Conservation (phyloP, 2,329 filamentous ascomycete genomes). For the Nigrograna mackinnonii region DNA sequence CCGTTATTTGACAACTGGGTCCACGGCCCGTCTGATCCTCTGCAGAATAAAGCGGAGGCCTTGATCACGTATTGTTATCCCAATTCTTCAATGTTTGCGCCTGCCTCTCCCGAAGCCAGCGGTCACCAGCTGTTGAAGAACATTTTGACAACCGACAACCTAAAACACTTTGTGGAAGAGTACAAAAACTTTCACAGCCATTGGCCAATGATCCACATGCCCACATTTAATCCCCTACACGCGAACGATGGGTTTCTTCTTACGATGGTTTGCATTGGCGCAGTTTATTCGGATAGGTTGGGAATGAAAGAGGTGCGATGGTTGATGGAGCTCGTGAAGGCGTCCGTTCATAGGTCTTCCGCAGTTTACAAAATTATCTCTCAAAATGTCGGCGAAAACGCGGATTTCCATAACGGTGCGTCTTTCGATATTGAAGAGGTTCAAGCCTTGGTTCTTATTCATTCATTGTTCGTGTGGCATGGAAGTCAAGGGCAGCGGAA, state of each 20-base stretch:
- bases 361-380: constrained; percentile 50
- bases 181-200: constrained; percentile 76
- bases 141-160: constrained; percentile 68
- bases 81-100: constrained; percentile 35
- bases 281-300: constrained; percentile 71
- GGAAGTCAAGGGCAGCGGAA: constrained; percentile 69
- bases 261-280: constrained; percentile 73
- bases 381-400: constrained; percentile 42
- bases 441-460: constrained; percentile 67
- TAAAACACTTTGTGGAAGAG: constrained; percentile 71
- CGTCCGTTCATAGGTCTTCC: constrained; percentile 61
- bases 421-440: constrained; percentile 63
- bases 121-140: constrained; percentile 55
- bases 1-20: constrained; percentile 46
- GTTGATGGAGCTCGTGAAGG: constrained; percentile 67
- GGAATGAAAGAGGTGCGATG: constrained; percentile 65
- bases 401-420: constrained; percentile 42
- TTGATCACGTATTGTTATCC: constrained; percentile 57
- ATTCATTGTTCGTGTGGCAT: constrained; percentile 70
- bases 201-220: constrained; percentile 72
- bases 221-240: constrained; percentile 69
- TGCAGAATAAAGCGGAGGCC: constrained; percentile 49
- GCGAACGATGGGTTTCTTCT: constrained; percentile 70
- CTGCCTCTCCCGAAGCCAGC: constrained; percentile 44
- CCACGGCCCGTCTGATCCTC: constrained; percentile 45